phyloP scores from a whole-genome alignment of 192 early-diverging fungal species.

The Rhizoclosmatium sp. region DNA sequence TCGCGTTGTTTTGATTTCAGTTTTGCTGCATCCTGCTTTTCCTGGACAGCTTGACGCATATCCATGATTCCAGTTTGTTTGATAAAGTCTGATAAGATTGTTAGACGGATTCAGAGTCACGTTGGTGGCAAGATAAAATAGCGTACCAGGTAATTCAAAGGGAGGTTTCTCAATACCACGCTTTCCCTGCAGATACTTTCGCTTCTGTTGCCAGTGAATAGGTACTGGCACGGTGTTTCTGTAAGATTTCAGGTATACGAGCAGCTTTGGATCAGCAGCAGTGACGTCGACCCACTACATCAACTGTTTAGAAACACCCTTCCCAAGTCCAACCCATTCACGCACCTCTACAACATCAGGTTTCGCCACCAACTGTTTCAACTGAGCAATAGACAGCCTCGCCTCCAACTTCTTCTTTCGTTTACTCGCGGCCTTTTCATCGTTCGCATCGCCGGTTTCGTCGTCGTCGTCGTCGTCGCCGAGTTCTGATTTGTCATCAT shows the following conservation, averaged over 20 bases:
- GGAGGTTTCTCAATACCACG: slow-evolving; percentile 95
- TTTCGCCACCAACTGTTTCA: slow-evolving; percentile 89
- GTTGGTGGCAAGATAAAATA: not conserved
- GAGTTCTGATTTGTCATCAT: slow-evolving; percentile 3
- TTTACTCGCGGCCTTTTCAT: slow-evolving; percentile 37
- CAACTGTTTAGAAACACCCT: not conserved
- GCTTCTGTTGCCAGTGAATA: slow-evolving; percentile 93
- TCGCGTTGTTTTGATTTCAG: slow-evolving; percentile 88
- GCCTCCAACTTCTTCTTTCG: slow-evolving; percentile 62
- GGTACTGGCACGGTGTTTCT: slow-evolving; percentile 97
- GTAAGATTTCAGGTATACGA: slow-evolving; percentile 89
- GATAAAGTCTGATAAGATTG: slow-evolving; percentile 80
- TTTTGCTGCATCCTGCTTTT: slow-evolving; percentile 83
- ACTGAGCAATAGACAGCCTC: slow-evolving; percentile 83
- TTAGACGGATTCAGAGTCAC: not conserved
- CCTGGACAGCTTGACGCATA: slow-evolving; percentile 86
- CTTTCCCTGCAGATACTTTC: slow-evolving; percentile 97
- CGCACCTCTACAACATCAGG: slow-evolving; percentile 94
- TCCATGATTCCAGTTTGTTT: slow-evolving; percentile 98
- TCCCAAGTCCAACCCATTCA: not conserved
- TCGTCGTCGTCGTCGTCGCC: slow-evolving; percentile 41
- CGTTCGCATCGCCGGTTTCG: slow-evolving; percentile 33
- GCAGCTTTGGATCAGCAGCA: slow-evolving; percentile 86
- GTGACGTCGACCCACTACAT: slow-evolving; percentile 88
- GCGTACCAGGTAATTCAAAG: slow-evolving; percentile 83